These are phyloP conservation scores for Penicillium aurantiogriseum DNA, from an alignment of 2,329 filamentous ascomycete genomes.

Conservation along the genomic window DNA sequence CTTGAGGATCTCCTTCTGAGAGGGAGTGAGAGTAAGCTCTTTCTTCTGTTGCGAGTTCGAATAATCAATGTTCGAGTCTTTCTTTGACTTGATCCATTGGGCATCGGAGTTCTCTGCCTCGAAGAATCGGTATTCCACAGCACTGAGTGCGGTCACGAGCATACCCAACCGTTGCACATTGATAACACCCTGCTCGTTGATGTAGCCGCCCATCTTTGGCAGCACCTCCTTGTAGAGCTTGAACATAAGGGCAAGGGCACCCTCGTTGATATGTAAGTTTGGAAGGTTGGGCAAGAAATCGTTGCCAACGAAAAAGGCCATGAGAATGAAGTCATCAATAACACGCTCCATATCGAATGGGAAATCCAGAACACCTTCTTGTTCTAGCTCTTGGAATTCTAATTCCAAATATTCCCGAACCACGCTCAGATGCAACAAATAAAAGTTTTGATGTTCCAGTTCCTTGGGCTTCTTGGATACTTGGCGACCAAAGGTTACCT, in stretches of 20 bases:
- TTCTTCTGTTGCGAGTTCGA: conserved; percentile 58
- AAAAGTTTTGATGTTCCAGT: conserved; percentile 98
- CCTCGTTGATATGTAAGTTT: conserved; percentile 96
- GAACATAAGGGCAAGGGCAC: conserved; percentile 95
- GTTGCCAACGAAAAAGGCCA: conserved; percentile 99
- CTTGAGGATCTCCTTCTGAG: conserved; percentile 79
- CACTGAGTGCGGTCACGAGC: conserved; percentile 78
- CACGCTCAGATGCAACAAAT: conserved; percentile 93
- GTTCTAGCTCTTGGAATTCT: conserved; percentile 90
- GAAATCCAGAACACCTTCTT: conserved; percentile 69
- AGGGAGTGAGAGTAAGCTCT: conserved; percentile 71
- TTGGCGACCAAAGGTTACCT: conserved; percentile 92
- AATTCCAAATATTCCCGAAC: conserved; percentile 95
- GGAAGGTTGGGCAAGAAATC: conserved; percentile 98
- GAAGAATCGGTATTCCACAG: conserved; percentile 90
- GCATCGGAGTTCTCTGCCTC: conserved; percentile 85
- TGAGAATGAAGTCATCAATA: conserved; percentile 98
- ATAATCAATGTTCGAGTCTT: conserved; percentile 66
- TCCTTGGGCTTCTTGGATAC: conserved; percentile 90
- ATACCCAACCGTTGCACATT: conserved; percentile 76
- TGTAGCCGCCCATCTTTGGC: conserved; percentile 84
- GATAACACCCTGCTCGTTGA: conserved; percentile 92
- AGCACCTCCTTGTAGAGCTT: conserved; percentile 89
- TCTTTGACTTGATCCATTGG: conserved; percentile 88
- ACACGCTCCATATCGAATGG: conserved; percentile 90